Conservation (phyloP, 371 early-diverging fungal genomes). For the Nematocida minor region DNA sequence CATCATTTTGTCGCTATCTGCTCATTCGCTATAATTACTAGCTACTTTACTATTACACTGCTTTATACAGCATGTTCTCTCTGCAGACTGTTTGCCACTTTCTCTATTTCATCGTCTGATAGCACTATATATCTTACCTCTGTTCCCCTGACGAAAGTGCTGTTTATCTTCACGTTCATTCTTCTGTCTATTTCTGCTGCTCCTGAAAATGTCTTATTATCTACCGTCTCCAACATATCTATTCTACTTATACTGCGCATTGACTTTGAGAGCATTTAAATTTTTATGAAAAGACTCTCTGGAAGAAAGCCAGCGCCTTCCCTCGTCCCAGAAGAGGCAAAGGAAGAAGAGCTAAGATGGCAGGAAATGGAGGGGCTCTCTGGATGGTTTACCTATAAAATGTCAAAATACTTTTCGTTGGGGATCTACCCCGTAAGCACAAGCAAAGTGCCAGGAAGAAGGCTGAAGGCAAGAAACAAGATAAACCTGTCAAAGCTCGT, state of each 20-base stretch:
- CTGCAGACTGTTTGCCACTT: neutral
- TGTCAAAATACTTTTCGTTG: conserved; percentile 29
- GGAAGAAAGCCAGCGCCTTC: neutral
- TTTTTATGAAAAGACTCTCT: conserved; percentile 51
- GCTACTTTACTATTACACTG: neutral
- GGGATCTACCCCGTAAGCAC: conserved; percentile 4
- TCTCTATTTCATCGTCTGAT: neutral
- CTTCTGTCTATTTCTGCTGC: neutral
- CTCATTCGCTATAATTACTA: neutral
- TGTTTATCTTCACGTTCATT: neutral
- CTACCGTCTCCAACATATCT: conserved; percentile 4
- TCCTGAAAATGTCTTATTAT: conserved; percentile 1
- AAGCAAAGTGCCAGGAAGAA: neutral
- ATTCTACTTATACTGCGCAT: neutral
- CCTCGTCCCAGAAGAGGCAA: neutral
- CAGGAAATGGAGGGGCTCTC: conserved; percentile 21
- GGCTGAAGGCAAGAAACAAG: neutral
- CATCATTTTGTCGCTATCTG: too few species aligned
- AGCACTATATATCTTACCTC: conserved; percentile 21
- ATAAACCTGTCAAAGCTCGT: conserved; percentile 13
- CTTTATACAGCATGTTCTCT: neutral
- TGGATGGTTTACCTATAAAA: conserved; percentile 36
- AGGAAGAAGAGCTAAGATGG: neutral
- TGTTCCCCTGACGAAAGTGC: neutral
- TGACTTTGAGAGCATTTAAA: conserved; percentile 17